Evolutionary conservation across 2,329 filamentous ascomycete species (phyloP), one percentile per base, ranked within the genome.

Genomic region (Trichoderma endophyticum): DNA sequence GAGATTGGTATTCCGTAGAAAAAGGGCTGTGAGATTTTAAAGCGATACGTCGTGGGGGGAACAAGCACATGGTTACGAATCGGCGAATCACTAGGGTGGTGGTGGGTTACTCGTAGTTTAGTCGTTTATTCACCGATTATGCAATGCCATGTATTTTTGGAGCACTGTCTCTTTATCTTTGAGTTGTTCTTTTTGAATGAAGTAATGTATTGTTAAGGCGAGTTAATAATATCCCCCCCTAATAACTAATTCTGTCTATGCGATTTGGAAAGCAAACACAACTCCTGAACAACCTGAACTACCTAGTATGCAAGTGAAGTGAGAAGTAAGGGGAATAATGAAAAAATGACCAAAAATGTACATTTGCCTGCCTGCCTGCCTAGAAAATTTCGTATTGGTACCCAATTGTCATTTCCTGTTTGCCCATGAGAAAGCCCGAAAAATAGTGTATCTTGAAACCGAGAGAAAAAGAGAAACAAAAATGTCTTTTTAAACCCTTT

Each of bases 1-100:
- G n/a, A 48, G 39, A 69, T 32, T 59, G 64, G 12, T 39, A 60
- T 60, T 32, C 26, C 54, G 48, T 21, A 15, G 14, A 36, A 54
- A 9, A 18, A 65, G 39, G 34, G 54, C 39, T 59, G 66, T 69
- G 66, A 69, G 66, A 69, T 69, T 69, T 69, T 69, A 69, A 59
- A 34, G 66, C 64, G 26, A 68, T 18, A 30, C 4, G 14, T 18
- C 21, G 65, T 36, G 48, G 64, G 65, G 32, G 34, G 6, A 26
- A 9, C 15, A n/a, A n/a, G 3, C 18, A 21, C 26, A 11, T 48
- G 32, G 18, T 30, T 68, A 60, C 34, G 54, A 68, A 30, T 43
- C 12, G n/a, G 34, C 26, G 65, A 59, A 43, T 68, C 30, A 68
- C 7, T 11, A 28, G 24, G 26, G 9, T 6, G 21, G 21, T 32